Base-by-base conservation (phyloP, 1,139 yeast genomes). In the Yueomyces sp. region DNA sequence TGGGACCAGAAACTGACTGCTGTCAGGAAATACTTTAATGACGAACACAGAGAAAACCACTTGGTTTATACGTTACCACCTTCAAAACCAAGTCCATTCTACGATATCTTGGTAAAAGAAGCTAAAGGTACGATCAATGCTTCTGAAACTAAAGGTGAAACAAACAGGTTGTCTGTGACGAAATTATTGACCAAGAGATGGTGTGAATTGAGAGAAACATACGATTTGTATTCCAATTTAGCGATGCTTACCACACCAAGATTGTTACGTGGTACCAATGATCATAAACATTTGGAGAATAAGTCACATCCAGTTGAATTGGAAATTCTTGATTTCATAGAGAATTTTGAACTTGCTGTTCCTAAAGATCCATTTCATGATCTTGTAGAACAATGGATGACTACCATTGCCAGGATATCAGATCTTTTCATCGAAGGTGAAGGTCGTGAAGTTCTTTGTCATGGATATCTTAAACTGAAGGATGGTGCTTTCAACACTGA, bases 401-500 rank as follows among this genome's bases (percentile, higher is more conserved):
- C 62, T 29, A 58, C 59, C 1, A 57, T 68, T 2, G 48, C 48
- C 26, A 59, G 72, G 37, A 46, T 76, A 30, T 54, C 64, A 26
- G 59, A 62, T 12, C 55, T 78, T 27, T 56, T 75, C 12, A 51
- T 61, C 3, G 59, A 58, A 7, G 76, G 82, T 0, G 72, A 72
- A 45, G 77, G 82, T 1, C 64, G 87, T 48, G 89, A 81, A 54
- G 56, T 81, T 4, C 57, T 76, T 42, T 70, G 77, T 4, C 81
- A 78, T 56, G 74, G 75, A 2, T 74, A 70, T 48, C 49, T 76
- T 25, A 63, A 72, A 50, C 48, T 66, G 1, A 46, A 55, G 0
- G 46, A 52, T 1, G 59, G 61, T 2, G 25, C 36, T 8, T 34
- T 35, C 29, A 8, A 19, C 3, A 19, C 37, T 2, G 31, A 32